A percentile compares a stretch with the other conserved stretches of the same genome.
Conservation (phyloP, 140 eudicot species). For the Ambrosia hybrid region DNA sequence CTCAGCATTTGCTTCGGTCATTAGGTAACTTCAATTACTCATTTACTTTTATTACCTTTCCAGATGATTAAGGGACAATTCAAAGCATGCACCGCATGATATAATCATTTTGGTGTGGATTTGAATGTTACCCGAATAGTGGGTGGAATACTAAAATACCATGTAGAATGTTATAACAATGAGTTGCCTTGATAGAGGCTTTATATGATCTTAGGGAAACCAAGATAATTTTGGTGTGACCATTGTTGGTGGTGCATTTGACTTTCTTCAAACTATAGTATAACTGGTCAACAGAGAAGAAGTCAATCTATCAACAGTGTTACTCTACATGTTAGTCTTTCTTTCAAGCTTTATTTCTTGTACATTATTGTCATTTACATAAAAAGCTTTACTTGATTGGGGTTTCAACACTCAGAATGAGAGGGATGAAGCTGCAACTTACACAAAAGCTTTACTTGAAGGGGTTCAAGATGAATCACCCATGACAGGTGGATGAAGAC, state of each 20-base stretch:
- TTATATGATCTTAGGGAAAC: slow-evolving; percentile 92
- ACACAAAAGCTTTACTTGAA: not conserved
- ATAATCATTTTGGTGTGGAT: too few relatives aligned
- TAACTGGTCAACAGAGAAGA: slow-evolving; percentile 64
- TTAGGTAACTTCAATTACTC: too few relatives aligned
- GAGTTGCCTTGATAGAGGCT: slow-evolving; percentile 72
- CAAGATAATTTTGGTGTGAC: slow-evolving; percentile 94
- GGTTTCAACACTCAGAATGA: slow-evolving; percentile 27
- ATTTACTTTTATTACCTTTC: too few relatives aligned
- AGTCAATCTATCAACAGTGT: slow-evolving; percentile 66
- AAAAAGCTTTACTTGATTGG: not conserved
- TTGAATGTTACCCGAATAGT: slow-evolving; percentile 36
- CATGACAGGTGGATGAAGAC: too few relatives aligned
- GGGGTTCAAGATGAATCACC: too few relatives aligned
- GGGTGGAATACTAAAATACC: slow-evolving; percentile 76
- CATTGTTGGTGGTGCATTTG: slow-evolving; percentile 48
- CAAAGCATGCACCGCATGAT: too few relatives aligned
- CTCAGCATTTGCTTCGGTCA: too few relatives aligned
- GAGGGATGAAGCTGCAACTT: slow-evolving; percentile 15
- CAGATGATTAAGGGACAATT: too few relatives aligned
- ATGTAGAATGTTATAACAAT: slow-evolving; percentile 63
- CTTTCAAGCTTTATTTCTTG: slow-evolving; percentile 11
- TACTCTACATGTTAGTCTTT: slow-evolving; percentile 65
- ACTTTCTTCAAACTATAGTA: slow-evolving; percentile 69
- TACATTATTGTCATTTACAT: not conserved